Conservation (phyloP, 208 protist genomes). For the Acanthamoeba royreba region DNA sequence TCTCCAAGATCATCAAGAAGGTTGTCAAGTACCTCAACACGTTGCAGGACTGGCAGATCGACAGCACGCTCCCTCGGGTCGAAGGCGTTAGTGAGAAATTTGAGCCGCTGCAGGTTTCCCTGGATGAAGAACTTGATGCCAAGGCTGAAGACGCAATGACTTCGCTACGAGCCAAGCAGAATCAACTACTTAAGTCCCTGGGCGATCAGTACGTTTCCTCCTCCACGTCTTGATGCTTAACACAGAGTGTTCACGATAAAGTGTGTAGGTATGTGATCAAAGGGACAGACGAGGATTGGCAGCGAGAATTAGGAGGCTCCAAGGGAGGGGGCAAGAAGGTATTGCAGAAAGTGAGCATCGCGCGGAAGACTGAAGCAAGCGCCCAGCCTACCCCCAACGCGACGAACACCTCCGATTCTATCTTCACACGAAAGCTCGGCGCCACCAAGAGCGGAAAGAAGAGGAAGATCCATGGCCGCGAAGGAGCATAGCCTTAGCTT, state of each 20-base stretch:
- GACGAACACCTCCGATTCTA: not conserved
- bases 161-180: not conserved
- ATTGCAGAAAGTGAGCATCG: not conserved
- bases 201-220: not conserved
- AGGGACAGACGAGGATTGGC: conserved; percentile 45
- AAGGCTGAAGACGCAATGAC: not conserved
- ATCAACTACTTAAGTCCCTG: not conserved
- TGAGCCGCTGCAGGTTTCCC: not conserved
- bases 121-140: conserved; percentile 15
- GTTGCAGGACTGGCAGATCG: conserved; percentile 38
- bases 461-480: not conserved
- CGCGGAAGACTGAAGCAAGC: not conserved
- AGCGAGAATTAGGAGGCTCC: not conserved
- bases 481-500: too few relatives aligned
- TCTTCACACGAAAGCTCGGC: not conserved
- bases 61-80: not conserved
- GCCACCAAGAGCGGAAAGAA: not conserved
- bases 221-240: not conserved
- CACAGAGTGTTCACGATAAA: not conserved
- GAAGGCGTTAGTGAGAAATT: not conserved
- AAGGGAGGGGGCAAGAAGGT: conserved; percentile 14
- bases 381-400: not conserved
- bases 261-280: not conserved
- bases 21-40: conserved; percentile 26
- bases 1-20: conserved; percentile 69